These are phyloP conservation scores for Huiozyma naganishii DNA, from an alignment of 805 yeast species.

Conservation along the genomic window DNA sequence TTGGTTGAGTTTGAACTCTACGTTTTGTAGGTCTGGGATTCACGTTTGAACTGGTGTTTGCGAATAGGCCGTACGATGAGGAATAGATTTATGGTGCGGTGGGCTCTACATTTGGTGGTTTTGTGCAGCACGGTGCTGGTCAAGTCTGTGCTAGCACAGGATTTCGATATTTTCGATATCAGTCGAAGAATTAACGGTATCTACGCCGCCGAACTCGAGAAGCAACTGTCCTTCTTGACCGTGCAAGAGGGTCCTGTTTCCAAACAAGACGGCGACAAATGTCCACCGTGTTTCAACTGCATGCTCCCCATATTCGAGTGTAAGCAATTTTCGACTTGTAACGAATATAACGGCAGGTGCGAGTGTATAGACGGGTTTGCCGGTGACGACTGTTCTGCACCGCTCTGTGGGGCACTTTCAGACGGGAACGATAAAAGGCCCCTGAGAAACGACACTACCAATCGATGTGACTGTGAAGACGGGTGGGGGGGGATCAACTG, in stretches of 20 bases:
- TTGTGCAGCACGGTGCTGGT: too few relatives aligned
- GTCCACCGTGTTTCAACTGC: conserved; percentile 94
- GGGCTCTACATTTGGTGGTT: too few relatives aligned
- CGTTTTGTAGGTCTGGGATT: too few relatives aligned
- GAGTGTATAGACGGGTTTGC: conserved; percentile 90
- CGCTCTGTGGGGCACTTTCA: conserved; percentile 73
- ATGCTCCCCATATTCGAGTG: conserved; percentile 84
- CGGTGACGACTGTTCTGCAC: conserved; percentile 82
- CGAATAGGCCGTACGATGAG: too few relatives aligned
- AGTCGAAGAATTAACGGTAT: neutral
- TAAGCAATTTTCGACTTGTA: conserved; percentile 82
- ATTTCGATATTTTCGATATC: conserved; percentile 1
- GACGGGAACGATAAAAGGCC: conserved; percentile 44
- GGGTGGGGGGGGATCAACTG: conserved; percentile 97
- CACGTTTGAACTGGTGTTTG: too few relatives aligned
- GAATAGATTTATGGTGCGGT: too few relatives aligned
- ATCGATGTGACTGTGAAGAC: conserved; percentile 55
- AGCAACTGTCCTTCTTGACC: neutral
- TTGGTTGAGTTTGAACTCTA: too few relatives aligned
- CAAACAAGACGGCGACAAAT: conserved; percentile 22
- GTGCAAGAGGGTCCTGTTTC: neutral
- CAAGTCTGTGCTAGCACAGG: neutral
- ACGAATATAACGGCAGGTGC: conserved; percentile 80
- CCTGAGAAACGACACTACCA: conserved; percentile 37
- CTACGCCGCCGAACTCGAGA: neutral